Percentiles rank a stretch among this genome's conserved stretches.
These are phyloP conservation scores for Yarrowia sp. DNA, from an alignment of 805 yeast species.

Conservation along the genomic window DNA sequence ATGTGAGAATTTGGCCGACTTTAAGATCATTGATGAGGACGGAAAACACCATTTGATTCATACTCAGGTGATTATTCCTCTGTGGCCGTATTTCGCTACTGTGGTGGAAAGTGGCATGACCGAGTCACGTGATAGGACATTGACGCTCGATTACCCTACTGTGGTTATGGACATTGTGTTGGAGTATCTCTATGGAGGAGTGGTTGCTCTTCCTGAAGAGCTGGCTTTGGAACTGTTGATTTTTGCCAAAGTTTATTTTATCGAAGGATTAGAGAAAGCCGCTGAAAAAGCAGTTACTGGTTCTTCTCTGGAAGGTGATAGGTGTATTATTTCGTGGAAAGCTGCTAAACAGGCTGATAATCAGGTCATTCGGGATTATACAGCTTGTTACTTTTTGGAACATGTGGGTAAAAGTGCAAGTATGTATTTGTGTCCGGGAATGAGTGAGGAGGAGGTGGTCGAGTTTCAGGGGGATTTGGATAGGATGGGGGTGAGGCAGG, in stretches of 20 bases:
- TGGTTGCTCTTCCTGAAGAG: background rate
- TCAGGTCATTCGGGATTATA: background rate
- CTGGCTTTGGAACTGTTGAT: background rate
- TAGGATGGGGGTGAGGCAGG: background rate
- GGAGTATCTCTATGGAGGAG: background rate
- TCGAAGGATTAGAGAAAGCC: background rate
- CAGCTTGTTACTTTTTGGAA: background rate
- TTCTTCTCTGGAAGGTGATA: background rate
- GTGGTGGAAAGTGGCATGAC: background rate
- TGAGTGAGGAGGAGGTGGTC: background rate
- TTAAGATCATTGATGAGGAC: background rate
- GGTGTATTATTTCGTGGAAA: background rate
- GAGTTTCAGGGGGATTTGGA: background rate
- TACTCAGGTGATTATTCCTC: background rate
- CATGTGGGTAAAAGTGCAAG: background rate
- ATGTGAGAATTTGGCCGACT: background rate
- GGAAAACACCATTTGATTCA: background rate
- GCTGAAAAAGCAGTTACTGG: background rate
- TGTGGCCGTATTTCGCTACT: background rate
- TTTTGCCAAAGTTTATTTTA: background rate
- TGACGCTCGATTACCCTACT: background rate
- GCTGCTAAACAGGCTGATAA: background rate
- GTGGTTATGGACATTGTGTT: background rate
- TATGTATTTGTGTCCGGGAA: background rate
- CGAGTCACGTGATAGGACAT: background rate